Conservation (phyloP, 352 stramenopile genomes). For the Globisporangium parvum region DNA sequence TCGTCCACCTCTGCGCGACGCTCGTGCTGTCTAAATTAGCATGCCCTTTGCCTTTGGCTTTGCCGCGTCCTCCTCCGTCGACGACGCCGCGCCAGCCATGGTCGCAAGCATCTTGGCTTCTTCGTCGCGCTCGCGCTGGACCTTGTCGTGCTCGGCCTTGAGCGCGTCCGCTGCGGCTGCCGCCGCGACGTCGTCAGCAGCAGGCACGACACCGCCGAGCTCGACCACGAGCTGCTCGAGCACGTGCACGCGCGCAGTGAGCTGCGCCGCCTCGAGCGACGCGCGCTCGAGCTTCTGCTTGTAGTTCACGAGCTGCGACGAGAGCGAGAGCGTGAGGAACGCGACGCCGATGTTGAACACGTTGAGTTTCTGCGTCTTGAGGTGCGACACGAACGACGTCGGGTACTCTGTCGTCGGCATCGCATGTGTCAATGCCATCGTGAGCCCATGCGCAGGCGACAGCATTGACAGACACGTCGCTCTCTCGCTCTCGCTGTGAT, state of each 20-base stretch:
- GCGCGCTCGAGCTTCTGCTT: conserved; percentile 53
- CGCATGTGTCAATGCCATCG: too few species aligned
- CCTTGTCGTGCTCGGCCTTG: conserved; percentile 29
- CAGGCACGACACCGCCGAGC: conserved; percentile 49
- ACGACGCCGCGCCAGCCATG: conserved; percentile 6
- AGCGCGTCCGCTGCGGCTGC: conserved; percentile 17
- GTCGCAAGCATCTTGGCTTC: conserved; percentile 32
- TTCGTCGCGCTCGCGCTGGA: conserved; percentile 39
- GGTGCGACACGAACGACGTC: conserved; percentile 73
- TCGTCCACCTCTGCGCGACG: neutral
- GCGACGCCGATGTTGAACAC: conserved; percentile 83
- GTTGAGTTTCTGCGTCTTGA: conserved; percentile 77
- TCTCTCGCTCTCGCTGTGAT: neutral
- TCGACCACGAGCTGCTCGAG: conserved; percentile 62
- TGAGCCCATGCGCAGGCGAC: neutral
- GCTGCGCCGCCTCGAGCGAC: conserved; percentile 30
- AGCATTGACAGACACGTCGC: neutral
- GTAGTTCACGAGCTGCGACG: conserved; percentile 71
- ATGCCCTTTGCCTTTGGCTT: conserved; percentile 36
- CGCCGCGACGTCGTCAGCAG: conserved; percentile 37
- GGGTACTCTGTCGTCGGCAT: conserved; percentile 55
- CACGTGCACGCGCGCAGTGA: conserved; percentile 40
- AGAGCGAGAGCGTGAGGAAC: conserved; percentile 82
- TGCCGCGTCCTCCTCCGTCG: conserved; percentile 22
- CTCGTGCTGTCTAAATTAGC: conserved; percentile 47